Percentiles rank a stretch among this genome's conserved stretches.
Evolutionary conservation across 441 rosid genomes (phyloP).

Genomic region (Geranium incanum): DNA sequence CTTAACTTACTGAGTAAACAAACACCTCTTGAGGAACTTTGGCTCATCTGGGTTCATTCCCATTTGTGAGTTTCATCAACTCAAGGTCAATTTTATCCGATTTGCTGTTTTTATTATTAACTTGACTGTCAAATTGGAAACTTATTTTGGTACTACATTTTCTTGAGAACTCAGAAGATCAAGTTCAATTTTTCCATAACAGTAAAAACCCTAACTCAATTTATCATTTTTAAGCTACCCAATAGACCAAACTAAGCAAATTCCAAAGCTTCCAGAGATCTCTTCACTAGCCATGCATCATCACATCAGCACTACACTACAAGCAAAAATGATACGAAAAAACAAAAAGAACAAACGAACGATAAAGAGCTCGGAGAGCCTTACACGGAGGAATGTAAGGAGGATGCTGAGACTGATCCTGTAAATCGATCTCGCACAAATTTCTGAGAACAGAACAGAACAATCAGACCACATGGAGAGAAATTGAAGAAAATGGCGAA

Average conservation of each 20-base stretch:
- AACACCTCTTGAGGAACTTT: too few species aligned
- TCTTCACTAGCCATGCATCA: background rate
- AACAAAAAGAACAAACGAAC: background rate
- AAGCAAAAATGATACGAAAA: background rate
- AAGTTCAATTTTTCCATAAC: background rate
- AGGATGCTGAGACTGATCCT: constrained; percentile 70
- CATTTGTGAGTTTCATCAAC: too few species aligned
- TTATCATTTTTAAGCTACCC: background rate
- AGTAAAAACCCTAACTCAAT: background rate
- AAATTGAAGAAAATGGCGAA: background rate
- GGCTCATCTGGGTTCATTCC: too few species aligned
- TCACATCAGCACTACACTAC: background rate
- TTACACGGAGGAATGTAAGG: constrained; percentile 80
- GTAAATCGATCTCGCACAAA: constrained; percentile 43
- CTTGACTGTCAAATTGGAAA: background rate
- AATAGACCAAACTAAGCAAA: background rate
- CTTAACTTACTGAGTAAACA: too few species aligned
- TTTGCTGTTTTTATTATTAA: too few species aligned
- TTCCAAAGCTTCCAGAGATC: background rate
- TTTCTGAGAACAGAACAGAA: constrained; percentile 29
- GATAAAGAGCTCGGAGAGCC: background rate
- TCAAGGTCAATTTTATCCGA: too few species aligned
- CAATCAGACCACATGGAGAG: background rate
- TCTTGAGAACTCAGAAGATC: background rate
- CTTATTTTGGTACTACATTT: background rate